Evolutionary conservation across 768 basidiomycete genomes (phyloP).

Genomic region (Fomitopsis serialis): DNA sequence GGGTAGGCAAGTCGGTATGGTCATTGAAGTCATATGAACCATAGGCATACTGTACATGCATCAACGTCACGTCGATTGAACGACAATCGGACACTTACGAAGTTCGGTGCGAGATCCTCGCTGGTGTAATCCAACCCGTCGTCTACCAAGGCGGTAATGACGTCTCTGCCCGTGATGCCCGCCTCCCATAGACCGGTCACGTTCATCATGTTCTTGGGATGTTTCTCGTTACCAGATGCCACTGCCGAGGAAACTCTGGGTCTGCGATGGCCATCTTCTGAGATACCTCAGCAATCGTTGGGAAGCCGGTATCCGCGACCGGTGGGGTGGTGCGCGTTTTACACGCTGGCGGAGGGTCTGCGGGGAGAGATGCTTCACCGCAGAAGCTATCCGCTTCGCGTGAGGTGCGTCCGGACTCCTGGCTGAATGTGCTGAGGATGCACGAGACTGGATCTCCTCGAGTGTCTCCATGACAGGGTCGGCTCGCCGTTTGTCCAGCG

Average conservation of each 20-base stretch:
- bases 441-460: slow-evolving; percentile 34
- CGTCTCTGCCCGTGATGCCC: slow-evolving; percentile 82
- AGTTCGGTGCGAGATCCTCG: slow-evolving; percentile 84
- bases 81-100: slow-evolving; percentile 53
- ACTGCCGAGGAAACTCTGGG: slow-evolving; percentile 80
- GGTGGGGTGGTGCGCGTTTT: slow-evolving; percentile 73
- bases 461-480: slow-evolving; percentile 50
- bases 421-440: slow-evolving; percentile 16
- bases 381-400: slow-evolving; percentile 38
- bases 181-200: slow-evolving; percentile 89
- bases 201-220: slow-evolving; percentile 83
- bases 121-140: slow-evolving; percentile 92
- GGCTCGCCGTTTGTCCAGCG: slow-evolving; percentile 27
- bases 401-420: slow-evolving; percentile 37
- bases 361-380: slow-evolving; percentile 54
- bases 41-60: slow-evolving; percentile 55
- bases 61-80: not conserved
- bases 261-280: slow-evolving; percentile 66
- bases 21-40: slow-evolving; percentile 98
- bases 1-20: slow-evolving; percentile 81
- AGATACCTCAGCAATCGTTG: slow-evolving; percentile 37
- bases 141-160: slow-evolving; percentile 87
- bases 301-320: slow-evolving; percentile 21
- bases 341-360: slow-evolving; percentile 63
- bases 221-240: slow-evolving; percentile 90